Conservation (phyloP, 108 stramenopile genomes). For the Schizochytrium sp. region DNA sequence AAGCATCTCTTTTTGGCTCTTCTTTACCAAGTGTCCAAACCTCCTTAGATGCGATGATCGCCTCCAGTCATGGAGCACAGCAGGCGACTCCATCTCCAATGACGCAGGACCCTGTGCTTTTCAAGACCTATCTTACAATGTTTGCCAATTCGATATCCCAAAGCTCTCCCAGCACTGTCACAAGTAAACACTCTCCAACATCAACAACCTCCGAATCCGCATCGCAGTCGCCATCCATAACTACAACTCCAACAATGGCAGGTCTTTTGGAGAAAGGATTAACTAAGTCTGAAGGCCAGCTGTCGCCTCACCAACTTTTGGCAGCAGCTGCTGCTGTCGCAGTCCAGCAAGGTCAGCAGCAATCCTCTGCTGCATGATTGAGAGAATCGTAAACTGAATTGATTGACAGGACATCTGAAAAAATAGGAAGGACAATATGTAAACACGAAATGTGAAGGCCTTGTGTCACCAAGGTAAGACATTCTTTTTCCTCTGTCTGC, state of each 20-base stretch:
- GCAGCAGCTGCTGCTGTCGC: slow-evolving; percentile 1
- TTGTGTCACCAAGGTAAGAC: too few species aligned
- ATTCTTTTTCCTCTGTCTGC: too few species aligned
- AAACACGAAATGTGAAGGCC: too few species aligned
- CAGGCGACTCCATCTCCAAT: too few species aligned
- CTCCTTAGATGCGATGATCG: too few species aligned
- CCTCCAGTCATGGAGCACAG: too few species aligned
- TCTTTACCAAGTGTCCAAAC: too few species aligned
- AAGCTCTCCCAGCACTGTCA: not conserved
- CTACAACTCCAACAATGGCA: not conserved
- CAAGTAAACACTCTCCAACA: not conserved
- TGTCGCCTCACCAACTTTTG: not conserved
- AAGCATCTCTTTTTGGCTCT: too few species aligned
- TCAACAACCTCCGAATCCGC: not conserved
- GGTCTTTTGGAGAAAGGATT: not conserved
- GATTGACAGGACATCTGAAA: too few species aligned
- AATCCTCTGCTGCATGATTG: not conserved
- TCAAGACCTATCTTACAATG: not conserved
- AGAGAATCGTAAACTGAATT: too few species aligned
- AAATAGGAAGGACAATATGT: too few species aligned
- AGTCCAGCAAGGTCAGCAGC: not conserved
- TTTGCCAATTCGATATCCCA: slow-evolving; percentile 16
- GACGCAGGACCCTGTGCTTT: slow-evolving; percentile 21
- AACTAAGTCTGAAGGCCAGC: not conserved
- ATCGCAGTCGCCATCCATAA: not conserved